Evolutionary conservation across 768 basidiomycete species (phyloP).

Genomic region (Nidularia sp.): DNA sequence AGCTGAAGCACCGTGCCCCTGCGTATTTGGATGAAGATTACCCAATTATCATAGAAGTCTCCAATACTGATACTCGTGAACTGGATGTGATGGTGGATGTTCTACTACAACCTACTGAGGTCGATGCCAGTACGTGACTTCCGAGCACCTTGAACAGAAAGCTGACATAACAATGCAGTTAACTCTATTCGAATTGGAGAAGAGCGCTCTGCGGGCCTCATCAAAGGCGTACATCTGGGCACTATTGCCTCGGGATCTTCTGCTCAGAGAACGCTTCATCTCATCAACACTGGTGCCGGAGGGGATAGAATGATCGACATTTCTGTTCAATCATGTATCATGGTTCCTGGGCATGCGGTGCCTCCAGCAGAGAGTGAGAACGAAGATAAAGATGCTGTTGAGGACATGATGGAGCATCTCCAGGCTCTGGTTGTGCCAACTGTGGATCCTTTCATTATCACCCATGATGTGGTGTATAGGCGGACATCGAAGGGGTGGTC

Average conservation of each 20-base stretch:
- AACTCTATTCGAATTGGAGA: constrained; percentile 60
- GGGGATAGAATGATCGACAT: constrained; percentile 79
- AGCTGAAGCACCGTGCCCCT: constrained; percentile 55
- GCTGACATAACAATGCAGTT: constrained; percentile 26
- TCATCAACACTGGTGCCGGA: constrained; percentile 56
- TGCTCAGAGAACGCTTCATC: constrained; percentile 56
- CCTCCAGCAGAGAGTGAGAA: constrained; percentile 12
- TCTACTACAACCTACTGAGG: constrained; percentile 75
- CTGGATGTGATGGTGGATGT: constrained; percentile 70
- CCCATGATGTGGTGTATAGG: constrained; percentile 52
- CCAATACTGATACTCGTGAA: constrained; percentile 66
- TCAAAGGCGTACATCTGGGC: constrained; percentile 73
- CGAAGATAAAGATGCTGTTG: constrained; percentile 15
- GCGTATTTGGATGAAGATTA: constrained; percentile 83
- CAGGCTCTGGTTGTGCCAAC: constrained; percentile 66
- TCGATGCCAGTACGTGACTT: constrained; percentile 53
- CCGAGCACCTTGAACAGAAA: too few relatives aligned
- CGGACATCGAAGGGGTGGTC: constrained; percentile 34
- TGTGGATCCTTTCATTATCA: constrained; percentile 53
- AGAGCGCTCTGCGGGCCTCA: constrained; percentile 62
- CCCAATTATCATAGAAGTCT: constrained; percentile 66
- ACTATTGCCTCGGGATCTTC: constrained; percentile 53
- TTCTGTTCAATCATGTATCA: constrained; percentile 60
- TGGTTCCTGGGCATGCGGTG: constrained; percentile 7
- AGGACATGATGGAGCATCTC: constrained; percentile 52